Conservation (phyloP, 2,329 filamentous ascomycete genomes). For the Fusarium sp. region DNA sequence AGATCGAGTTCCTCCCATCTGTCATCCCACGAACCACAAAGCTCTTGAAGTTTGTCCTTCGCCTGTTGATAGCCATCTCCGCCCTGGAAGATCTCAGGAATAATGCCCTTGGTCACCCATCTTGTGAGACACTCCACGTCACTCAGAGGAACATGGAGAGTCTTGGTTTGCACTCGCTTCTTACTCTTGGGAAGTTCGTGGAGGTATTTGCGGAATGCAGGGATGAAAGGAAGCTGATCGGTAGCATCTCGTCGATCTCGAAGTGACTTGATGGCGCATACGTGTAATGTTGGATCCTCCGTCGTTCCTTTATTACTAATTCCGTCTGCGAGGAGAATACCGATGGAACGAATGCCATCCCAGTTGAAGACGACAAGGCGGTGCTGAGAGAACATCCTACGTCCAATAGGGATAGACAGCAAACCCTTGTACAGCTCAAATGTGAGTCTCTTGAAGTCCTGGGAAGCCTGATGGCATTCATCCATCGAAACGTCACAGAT, state of each 20-base stretch:
- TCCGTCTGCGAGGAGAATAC: conserved; percentile 82
- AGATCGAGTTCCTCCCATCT: conserved; percentile 89
- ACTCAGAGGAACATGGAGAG: conserved; percentile 73
- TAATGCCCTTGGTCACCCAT: conserved; percentile 66
- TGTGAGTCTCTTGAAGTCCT: conserved; percentile 83
- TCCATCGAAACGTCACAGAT: conserved; percentile 85
- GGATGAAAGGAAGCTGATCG: conserved; percentile 87
- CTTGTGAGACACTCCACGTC: conserved; percentile 88
- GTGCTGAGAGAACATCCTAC: conserved; percentile 78
- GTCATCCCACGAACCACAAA: conserved; percentile 79
- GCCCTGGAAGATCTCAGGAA: conserved; percentile 67
- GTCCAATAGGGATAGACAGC: conserved; percentile 81
- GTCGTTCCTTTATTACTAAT: conserved; percentile 66
- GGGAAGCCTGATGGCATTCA: conserved; percentile 80
- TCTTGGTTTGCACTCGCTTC: conserved; percentile 74
- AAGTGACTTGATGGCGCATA: conserved; percentile 78
- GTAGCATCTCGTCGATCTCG: conserved; percentile 77
- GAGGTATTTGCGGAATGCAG: conserved; percentile 73
- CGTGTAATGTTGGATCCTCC: conserved; percentile 74
- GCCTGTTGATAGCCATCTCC: conserved; percentile 62
- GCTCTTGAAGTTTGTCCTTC: conserved; percentile 72
- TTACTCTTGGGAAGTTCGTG: conserved; percentile 72
- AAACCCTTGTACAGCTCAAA: conserved; percentile 80
- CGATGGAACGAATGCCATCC: conserved; percentile 83
- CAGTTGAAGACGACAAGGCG: conserved; percentile 85